Base-by-base conservation (phyloP, 2,329 filamentous ascomycete species). In the Tolypocladium cylindrosporum region DNA sequence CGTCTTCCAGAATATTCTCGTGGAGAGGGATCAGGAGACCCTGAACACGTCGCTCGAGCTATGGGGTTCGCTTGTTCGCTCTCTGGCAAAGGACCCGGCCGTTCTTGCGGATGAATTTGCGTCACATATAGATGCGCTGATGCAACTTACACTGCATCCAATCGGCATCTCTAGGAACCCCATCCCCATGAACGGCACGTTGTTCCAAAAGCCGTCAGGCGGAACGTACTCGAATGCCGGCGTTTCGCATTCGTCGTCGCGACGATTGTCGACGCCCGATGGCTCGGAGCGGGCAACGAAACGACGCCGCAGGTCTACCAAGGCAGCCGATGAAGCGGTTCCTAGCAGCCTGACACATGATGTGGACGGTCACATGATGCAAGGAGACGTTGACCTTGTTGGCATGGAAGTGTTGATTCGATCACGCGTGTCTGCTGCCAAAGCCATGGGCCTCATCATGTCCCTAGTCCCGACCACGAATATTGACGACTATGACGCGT, bases 311-410 rank as follows among this genome's bases (percentile, higher is more conserved):
- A 95, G 91, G 72, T 89, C 89, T 0, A 86, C 89, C n/a, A 96
- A 95, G 76, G 75, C 83, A 24, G 90, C 41, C 37, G 56, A 94
- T 57, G 88, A 92, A 36, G 74, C 81, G 10, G 76, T 82, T 1
- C 75, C 82, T 1, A 74, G 81, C 4, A 82, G 77, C n/a, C 77
- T 88, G n/a, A 84, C 88, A 1, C 94, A 99, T 72, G 96, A 99
- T 71, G 91, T 99, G 21, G 94, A 99, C 70, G 94, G 92, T 11
- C 92, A 96, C 64, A 97, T 99, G 88, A 91, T 99, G 78, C 90
- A 93, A 69, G 94, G 95, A 55, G 95, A 99, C 67, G 87, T 97
- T 53, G 95, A 99, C 68, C 79, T 99, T 48, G 92, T 99, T 34
- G 92, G 94, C 39, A 83, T 89, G 66, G 94, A 99, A 60, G 87